phyloP scores from a whole-genome alignment of 495 filamentous ascomycete species.

The Xylaria scruposa region DNA sequence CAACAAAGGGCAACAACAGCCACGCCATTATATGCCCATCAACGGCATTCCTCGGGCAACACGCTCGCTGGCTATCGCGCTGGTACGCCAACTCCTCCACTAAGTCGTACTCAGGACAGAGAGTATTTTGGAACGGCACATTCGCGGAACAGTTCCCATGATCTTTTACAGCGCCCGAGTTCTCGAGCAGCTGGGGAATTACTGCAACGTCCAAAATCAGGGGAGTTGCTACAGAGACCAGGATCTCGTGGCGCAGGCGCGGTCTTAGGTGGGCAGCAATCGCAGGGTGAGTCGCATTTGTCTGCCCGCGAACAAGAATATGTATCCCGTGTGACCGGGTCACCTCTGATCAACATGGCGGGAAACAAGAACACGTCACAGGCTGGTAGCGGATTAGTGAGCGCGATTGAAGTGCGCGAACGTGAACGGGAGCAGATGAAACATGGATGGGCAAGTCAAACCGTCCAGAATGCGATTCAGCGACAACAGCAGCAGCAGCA shows the following conservation, averaged over 20 bases:
- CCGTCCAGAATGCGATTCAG: slow-evolving; percentile 80
- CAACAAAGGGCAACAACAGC: slow-evolving; percentile 72
- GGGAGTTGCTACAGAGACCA: slow-evolving; percentile 36
- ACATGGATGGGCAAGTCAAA: slow-evolving; percentile 71
- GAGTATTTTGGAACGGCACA: slow-evolving; percentile 43
- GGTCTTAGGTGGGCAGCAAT: slow-evolving; percentile 42
- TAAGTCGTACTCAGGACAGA: slow-evolving; percentile 35
- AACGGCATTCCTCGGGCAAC: slow-evolving; percentile 64
- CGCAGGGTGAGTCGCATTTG: slow-evolving; percentile 61
- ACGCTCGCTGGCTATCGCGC: slow-evolving; percentile 54
- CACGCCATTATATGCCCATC: slow-evolving; percentile 59
- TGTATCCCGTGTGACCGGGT: slow-evolving; percentile 85
- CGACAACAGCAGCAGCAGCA: slow-evolving; percentile 68
- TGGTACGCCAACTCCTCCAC: slow-evolving; percentile 52
- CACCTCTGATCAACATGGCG: slow-evolving; percentile 77
- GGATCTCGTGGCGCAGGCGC: slow-evolving; percentile 41
- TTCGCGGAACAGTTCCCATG: slow-evolving; percentile 53
- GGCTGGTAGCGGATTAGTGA: slow-evolving; percentile 68
- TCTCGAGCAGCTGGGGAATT: slow-evolving; percentile 47
- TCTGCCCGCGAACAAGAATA: slow-evolving; percentile 96
- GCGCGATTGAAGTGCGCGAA: slow-evolving; percentile 77
- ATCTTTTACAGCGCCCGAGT: slow-evolving; percentile 46
- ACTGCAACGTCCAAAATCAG: slow-evolving; percentile 40
- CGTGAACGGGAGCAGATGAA: slow-evolving; percentile 75
- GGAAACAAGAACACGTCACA: slow-evolving; percentile 58